phyloP scores from a whole-genome alignment of 163 green algal species.

The Scenedesmus sp. region DNA sequence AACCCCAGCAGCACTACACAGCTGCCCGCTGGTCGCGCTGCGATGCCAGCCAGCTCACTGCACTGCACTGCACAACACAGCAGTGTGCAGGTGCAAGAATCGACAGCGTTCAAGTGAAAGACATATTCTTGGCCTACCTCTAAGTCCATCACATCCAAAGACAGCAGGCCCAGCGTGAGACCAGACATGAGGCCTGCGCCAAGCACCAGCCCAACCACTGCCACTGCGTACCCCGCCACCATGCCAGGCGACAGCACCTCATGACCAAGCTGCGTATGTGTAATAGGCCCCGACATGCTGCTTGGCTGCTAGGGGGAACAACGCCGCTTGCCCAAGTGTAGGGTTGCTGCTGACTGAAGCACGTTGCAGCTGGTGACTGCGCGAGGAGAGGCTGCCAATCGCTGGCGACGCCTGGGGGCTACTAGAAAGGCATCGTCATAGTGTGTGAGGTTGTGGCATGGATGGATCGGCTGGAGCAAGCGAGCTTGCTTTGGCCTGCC shows the following conservation, averaged over 20 bases:
- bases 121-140: slow-evolving; percentile 67
- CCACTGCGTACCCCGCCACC: background rate
- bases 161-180: slow-evolving; percentile 89
- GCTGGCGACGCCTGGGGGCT: no score
- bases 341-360: background rate
- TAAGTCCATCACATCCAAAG: slow-evolving; percentile 87
- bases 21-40: no score
- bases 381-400: background rate
- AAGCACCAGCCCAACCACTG: slow-evolving; percentile 67
- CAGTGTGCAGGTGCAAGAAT: background rate
- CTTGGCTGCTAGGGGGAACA: background rate
- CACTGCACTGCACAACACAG: background rate
- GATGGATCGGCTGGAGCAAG: background rate
- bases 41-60: background rate
- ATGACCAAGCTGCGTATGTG: background rate
- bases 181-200: slow-evolving; percentile 88
- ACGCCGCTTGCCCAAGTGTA: background rate
- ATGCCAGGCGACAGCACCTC: background rate
- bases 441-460: background rate
- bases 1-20: no score
- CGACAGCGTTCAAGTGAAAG: background rate
- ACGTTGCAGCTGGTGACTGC: background rate
- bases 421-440: background rate
- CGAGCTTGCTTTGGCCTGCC: background rate
- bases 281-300: background rate